Base-by-base conservation (phyloP, 2,329 filamentous ascomycete genomes). In the Neurospora sp. region DNA sequence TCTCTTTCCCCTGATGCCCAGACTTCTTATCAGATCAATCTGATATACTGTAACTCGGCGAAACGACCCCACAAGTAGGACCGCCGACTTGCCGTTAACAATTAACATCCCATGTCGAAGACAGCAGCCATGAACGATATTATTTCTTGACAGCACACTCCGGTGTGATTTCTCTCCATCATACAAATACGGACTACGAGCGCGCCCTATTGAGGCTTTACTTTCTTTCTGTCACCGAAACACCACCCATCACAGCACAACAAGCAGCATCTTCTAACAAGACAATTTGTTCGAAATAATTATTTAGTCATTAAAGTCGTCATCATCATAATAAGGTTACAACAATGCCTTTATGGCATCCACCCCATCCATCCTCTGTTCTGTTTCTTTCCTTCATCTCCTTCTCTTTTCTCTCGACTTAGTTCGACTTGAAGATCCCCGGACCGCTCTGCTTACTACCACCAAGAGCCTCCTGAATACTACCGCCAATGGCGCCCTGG, bases 401-500 rank as follows among this genome's bases (percentile, higher is more conserved):
- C 40, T 12, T 57, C 19, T 6, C 6, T 2, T 41, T 8, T 3
- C 8, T 57, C 23, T 10, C 6, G 6, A 41, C 4, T 12, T 15
- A 33, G 23, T 33, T 33, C 11, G 23, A 57, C 23, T 33, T 57
- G 12, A 12, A 23, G 23, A 57, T 33, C 6, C 52, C 23, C 6
- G 23, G 17, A 23, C 52, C 23, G 23, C 19, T 71, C 73, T 72
- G 71, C 66, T 72, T 80, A 11, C 75, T 77, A 5, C 83, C 83
- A 0, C 82, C 83, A 71, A 83, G 70, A 0, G 75, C 72, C 4
- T 79, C 73, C 79, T 88, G 85, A 0, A 88, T 83, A 4, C 82
- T 81, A 1, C 86, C 86, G 2, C 85, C 86, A 37, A 88, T 82
- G 5, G 79, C 81, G 19, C 85, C 85, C 65, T 85, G 82, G 0